Percentiles rank a stretch among this genome's conserved stretches.
Evolutionary conservation across 2,329 filamentous ascomycete species (phyloP).

Genomic region (Tolypocladium capitatum): DNA sequence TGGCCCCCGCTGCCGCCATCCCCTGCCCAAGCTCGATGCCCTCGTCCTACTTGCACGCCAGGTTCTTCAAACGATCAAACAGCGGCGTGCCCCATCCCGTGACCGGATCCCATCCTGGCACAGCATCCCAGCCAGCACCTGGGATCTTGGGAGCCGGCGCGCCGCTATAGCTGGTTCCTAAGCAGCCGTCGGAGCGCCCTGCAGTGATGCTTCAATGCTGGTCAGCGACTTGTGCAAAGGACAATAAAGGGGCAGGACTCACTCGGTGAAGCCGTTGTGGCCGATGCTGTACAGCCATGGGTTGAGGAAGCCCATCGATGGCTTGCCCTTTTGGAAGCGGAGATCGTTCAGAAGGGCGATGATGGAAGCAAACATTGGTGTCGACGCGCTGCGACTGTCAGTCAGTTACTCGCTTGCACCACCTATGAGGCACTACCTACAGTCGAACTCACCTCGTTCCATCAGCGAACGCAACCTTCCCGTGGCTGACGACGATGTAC

Average conservation of each 20-base stretch:
- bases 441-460: conserved; percentile 19
- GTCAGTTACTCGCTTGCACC: neutral
- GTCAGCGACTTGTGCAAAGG: neutral
- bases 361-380: conserved; percentile 49
- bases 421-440: neutral
- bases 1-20: neutral
- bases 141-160: conserved; percentile 5
- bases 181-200: conserved; percentile 19
- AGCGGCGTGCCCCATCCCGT: conserved; percentile 6
- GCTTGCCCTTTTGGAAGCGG: conserved; percentile 38
- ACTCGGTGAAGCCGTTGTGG: conserved; percentile 21
- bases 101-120: conserved; percentile 6
- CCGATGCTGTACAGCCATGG: conserved; percentile 41
- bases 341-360: conserved; percentile 53
- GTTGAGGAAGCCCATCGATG: conserved; percentile 45
- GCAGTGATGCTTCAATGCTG: conserved; percentile 18
- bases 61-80: conserved; percentile 4
- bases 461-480: conserved; percentile 11
- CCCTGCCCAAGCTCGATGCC: neutral
- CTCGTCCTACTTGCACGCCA: neutral
- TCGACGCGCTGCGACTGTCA: conserved; percentile 31
- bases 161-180: conserved; percentile 12
- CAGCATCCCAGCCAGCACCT: conserved; percentile 4
- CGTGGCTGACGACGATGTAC: conserved; percentile 20
- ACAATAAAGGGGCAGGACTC: conserved; percentile 4